A percentile compares a stretch with the other conserved stretches of the same genome.
phyloP scores from a whole-genome alignment of 2,329 filamentous ascomycete genomes.

The Alternaria gaisen region DNA sequence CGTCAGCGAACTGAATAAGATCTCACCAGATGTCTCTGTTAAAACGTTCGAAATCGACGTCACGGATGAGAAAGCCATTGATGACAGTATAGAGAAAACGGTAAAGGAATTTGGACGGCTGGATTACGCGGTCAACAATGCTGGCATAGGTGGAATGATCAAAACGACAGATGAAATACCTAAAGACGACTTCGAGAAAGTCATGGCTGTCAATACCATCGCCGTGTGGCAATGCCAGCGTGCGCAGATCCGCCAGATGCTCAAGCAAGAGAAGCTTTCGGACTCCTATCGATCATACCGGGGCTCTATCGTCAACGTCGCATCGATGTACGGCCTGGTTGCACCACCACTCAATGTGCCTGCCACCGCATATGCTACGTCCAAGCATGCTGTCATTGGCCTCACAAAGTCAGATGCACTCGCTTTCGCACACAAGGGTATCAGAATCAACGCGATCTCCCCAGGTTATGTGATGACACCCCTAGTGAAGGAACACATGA shows the following conservation, averaged over 20 bases:
- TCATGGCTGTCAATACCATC: slow-evolving; percentile 63
- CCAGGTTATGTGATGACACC: slow-evolving; percentile 61
- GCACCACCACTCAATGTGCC: slow-evolving; percentile 47
- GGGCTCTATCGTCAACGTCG: slow-evolving; percentile 64
- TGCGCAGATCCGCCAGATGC: slow-evolving; percentile 62
- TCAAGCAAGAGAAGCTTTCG: slow-evolving; percentile 56
- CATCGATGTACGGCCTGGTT: slow-evolving; percentile 62
- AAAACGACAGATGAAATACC: slow-evolving; percentile 57
- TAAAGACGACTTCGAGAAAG: slow-evolving; percentile 59
- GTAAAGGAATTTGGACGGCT: slow-evolving; percentile 61
- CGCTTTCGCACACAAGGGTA: slow-evolving; percentile 60
- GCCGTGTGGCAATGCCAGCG: slow-evolving; percentile 67
- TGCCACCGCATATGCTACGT: slow-evolving; percentile 60
- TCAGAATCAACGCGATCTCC: slow-evolving; percentile 70
- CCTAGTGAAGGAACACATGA: slow-evolving; percentile 40
- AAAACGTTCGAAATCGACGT: slow-evolving; percentile 59
- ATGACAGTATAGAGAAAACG: slow-evolving; percentile 54
- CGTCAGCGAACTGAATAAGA: slow-evolving; percentile 44
- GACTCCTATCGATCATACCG: slow-evolving; percentile 50
- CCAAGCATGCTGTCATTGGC: slow-evolving; percentile 65
- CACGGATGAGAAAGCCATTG: slow-evolving; percentile 54
- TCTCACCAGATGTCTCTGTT: slow-evolving; percentile 55
- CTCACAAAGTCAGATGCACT: slow-evolving; percentile 65
- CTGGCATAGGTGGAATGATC: slow-evolving; percentile 59
- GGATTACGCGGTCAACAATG: slow-evolving; percentile 66